A percentile compares a stretch with the other conserved stretches of the same genome.
Conservation (phyloP, 1,284 basidiomycete genomes). For the Ceratobasidium sp. region DNA sequence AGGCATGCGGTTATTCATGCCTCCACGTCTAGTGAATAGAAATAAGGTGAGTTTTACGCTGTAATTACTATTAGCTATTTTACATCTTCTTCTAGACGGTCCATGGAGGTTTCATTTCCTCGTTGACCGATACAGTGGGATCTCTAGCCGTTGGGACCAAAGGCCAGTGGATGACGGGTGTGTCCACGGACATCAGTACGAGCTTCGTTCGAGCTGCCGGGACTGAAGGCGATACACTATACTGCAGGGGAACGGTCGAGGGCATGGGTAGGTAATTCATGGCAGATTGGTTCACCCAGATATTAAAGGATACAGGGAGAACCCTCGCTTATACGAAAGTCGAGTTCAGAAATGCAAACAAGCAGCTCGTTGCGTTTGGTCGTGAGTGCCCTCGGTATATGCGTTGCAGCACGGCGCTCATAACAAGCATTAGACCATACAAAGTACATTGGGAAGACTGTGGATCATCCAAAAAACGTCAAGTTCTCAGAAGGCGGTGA, state of each 20-base stretch:
- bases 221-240: conserved; percentile 65
- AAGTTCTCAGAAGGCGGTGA: conserved; percentile 82
- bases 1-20: background rate
- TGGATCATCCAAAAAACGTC: conserved; percentile 72
- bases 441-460: conserved; percentile 83
- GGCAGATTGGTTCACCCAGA: conserved; percentile 28
- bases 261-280: conserved; percentile 60
- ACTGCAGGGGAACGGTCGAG: conserved; percentile 65
- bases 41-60: conserved; percentile 62
- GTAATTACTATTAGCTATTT: conserved; percentile 1
- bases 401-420: background rate
- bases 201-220: conserved; percentile 81
- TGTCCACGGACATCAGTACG: conserved; percentile 85
- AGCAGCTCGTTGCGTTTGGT: conserved; percentile 84
- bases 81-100: conserved; percentile 55
- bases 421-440: conserved; percentile 68
- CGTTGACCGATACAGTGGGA: conserved; percentile 84
- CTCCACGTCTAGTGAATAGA: conserved; percentile 62
- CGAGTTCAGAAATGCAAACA: conserved; percentile 73
- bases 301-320: conserved; percentile 60
- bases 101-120: conserved; percentile 85
- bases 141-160: conserved; percentile 81
- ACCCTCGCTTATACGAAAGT: conserved; percentile 82
- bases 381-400: conserved; percentile 55
- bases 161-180: conserved; percentile 84